Base-by-base conservation (phyloP, 108 stramenopile species). In the Cyclostephanos tholiformis region DNA sequence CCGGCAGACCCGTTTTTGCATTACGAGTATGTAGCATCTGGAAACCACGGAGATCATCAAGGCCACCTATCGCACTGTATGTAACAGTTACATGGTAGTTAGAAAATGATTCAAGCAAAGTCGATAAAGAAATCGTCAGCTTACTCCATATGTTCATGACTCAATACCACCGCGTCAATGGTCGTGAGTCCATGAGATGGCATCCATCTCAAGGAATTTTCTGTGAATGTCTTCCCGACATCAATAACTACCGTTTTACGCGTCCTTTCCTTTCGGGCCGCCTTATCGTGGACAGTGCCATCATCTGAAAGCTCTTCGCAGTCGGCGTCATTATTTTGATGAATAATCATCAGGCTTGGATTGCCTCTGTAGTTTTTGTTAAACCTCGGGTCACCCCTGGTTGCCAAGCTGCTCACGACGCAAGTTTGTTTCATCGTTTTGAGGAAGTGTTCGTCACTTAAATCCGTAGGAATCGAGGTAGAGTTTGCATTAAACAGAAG, bases 201-300 rank as follows among this genome's bases (percentile, higher is more conserved):
- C 79, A 92, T 88, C 94, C 94, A 95, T 74, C 94, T 67, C 30
- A 93, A 39, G 26, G 91, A 71, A 65, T 63, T 70, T 70, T 95
- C 94, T 30, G 91, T 90, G 71, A 95, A 95, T 16, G 94, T 95
- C 64, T 95, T 95, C 23, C 94, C 94, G n/a, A 83, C 90, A 67
- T 95, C 94, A 71, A 95, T 91, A 14, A 95, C 66, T 26, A 91
- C 82, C 30, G 88, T 87, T 67, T 78, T 72, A 20, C 53, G 52
- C 10, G 11, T 0, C n/a, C 3, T 52, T 6, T 53, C 22, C 53
- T 63, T 49, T 3, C 26, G n/a, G 3, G 14, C 0, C 20, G 32
- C 16, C 16, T 13, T 25, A 43, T 20, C 51, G 2, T 65, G n/a
- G 48, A 44, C 83, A 22, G 64, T 75, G 55, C 74, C 57, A 6